Evolutionary conservation across 768 basidiomycete genomes (phyloP).

Genomic region (Calocera cornea): DNA sequence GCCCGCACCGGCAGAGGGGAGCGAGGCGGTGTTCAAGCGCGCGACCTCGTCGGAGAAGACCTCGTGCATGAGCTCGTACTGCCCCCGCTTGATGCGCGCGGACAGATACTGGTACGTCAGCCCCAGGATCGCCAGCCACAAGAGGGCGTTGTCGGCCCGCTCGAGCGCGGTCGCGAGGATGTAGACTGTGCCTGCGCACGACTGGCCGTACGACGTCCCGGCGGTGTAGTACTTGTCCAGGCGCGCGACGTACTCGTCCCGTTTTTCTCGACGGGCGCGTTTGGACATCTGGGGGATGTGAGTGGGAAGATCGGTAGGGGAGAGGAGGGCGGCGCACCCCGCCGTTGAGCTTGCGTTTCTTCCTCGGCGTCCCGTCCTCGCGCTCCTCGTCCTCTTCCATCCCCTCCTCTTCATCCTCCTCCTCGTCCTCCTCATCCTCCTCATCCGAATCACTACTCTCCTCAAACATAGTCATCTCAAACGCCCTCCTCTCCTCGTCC

Average conservation of each 20-base stretch:
- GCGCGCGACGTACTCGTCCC: constrained; percentile 44
- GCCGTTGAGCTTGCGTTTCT: constrained; percentile 11
- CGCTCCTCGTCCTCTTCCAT: constrained; percentile 18
- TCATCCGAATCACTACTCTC: constrained; percentile 49
- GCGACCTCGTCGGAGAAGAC: constrained; percentile 85
- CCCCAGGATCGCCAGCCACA: constrained; percentile 92
- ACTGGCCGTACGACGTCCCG: constrained; percentile 81
- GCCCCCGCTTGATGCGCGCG: constrained; percentile 71
- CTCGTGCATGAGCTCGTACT: constrained; percentile 68
- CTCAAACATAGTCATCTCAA: constrained; percentile 77
- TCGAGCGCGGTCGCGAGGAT: constrained; percentile 81
- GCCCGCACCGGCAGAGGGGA: constrained; percentile 21
- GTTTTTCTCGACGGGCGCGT: constrained; percentile 57
- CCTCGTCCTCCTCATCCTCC: constrained; percentile 20
- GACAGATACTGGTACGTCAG: constrained; percentile 86
- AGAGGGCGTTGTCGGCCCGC: constrained; percentile 80
- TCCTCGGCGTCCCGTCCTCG: constrained; percentile 11
- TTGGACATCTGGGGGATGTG: constrained; percentile 30
- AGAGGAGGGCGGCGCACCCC: background rate
- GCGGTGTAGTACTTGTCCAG: constrained; percentile 71
- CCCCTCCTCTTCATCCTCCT: constrained; percentile 17
- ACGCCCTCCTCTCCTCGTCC: constrained; percentile 60
- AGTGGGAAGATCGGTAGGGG: background rate
- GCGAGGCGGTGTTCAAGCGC: constrained; percentile 66
- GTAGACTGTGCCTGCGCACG: constrained; percentile 78